A percentile compares a stretch with the other conserved stretches of the same genome.
Evolutionary conservation across 805 yeast species (phyloP).

Genomic region (Clavispora vitiphila): DNA sequence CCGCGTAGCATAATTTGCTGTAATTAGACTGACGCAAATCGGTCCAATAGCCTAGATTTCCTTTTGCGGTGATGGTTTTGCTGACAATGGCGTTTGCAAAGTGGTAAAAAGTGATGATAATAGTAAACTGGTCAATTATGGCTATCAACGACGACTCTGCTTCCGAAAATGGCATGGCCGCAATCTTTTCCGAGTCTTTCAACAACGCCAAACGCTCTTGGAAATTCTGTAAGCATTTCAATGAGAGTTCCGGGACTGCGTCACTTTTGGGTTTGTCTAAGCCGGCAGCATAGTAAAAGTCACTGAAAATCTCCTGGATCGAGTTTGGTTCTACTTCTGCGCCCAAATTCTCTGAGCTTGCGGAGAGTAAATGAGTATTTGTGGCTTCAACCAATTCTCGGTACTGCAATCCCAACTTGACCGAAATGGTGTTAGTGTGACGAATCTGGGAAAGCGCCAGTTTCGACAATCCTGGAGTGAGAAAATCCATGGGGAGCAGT

Average conservation of each 20-base stretch:
- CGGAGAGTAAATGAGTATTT: conserved; percentile 14
- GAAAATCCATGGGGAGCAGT: conserved; percentile 16
- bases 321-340: conserved; percentile 11
- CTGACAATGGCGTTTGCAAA: conserved; percentile 30
- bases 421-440: conserved; percentile 28
- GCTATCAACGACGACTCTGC: conserved; percentile 2
- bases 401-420: conserved; percentile 19
- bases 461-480: conserved; percentile 15
- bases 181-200: neutral
- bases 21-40: conserved; percentile 20
- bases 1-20: conserved; percentile 25
- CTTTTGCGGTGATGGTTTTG: conserved; percentile 28
- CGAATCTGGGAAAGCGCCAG: conserved; percentile 18
- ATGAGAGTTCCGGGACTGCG: conserved; percentile 10
- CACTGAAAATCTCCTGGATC: conserved; percentile 11
- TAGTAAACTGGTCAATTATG: conserved; percentile 22
- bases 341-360: conserved; percentile 5
- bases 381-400: conserved; percentile 16
- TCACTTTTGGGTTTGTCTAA: conserved; percentile 9
- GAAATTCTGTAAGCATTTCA: conserved; percentile 5
- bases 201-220: conserved; percentile 3
- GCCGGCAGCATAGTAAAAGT: conserved; percentile 13
- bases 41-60: conserved; percentile 34
- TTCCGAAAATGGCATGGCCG: neutral
- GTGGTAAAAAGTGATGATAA: conserved; percentile 20